Evolutionary conservation across 2,329 filamentous ascomycete species (phyloP).

Genomic region (Diaporthe citrichinensis): DNA sequence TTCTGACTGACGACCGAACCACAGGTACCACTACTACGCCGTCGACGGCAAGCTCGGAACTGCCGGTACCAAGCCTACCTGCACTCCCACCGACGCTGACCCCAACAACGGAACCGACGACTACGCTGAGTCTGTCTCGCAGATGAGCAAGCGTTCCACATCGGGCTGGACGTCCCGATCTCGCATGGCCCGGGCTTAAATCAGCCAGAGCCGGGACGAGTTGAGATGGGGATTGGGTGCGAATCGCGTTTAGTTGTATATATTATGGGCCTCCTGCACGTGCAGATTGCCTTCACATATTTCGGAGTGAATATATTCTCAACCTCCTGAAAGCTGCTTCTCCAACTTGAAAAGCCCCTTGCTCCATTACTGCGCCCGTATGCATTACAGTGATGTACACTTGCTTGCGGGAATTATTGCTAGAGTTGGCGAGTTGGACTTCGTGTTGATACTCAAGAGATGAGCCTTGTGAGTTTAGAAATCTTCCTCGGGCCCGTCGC

Average conservation of each 20-base stretch:
- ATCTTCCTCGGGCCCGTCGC: neutral
- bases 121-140: constrained; percentile 53
- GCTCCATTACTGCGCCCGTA: neutral
- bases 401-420: neutral
- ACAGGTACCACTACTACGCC: constrained; percentile 43
- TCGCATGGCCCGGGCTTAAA: constrained; percentile 8
- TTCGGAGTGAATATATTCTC: neutral
- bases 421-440: neutral
- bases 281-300: neutral
- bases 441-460: neutral
- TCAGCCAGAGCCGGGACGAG: neutral
- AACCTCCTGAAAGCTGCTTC: neutral
- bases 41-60: constrained; percentile 55
- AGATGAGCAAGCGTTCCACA: constrained; percentile 42
- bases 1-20: neutral
- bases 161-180: constrained; percentile 23
- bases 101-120: constrained; percentile 56
- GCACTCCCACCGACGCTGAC: constrained; percentile 56
- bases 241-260: constrained; percentile 18
- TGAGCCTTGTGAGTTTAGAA: neutral
- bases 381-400: neutral
- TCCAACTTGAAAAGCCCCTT: neutral
- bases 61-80: constrained; percentile 51
- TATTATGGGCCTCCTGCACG: constrained; percentile 14
- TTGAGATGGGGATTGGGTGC: neutral